phyloP scores from a whole-genome alignment of 768 basidiomycete genomes.

The Hirschioporus abietinus region DNA sequence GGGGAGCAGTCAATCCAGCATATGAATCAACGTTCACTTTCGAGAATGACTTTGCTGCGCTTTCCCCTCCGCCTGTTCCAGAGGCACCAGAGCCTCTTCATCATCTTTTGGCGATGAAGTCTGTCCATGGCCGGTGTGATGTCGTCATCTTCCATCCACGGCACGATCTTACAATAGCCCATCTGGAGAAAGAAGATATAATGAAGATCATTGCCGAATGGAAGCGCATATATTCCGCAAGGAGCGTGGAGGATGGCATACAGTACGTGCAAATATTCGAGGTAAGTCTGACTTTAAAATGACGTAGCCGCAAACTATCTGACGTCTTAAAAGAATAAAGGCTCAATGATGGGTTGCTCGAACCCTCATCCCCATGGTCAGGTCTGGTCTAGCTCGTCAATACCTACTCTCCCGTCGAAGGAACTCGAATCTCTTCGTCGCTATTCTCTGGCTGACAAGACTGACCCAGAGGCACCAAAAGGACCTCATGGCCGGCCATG shows the following conservation, averaged over 20 bases:
- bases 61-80: conserved; percentile 61
- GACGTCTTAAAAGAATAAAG: conserved; percentile 65
- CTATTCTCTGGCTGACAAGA: conserved; percentile 36
- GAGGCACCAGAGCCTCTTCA: conserved; percentile 45
- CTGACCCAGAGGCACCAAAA: conserved; percentile 43
- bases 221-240: conserved; percentile 54
- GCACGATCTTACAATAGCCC: conserved; percentile 81
- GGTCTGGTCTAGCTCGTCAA: conserved; percentile 70
- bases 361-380: conserved; percentile 95
- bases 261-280: conserved; percentile 88
- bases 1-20: conserved; percentile 60
- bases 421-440: conserved; percentile 55
- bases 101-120: conserved; percentile 56
- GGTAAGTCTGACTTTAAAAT: conserved; percentile 33
- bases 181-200: conserved; percentile 54
- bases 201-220: conserved; percentile 65
- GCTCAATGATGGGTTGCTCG: conserved; percentile 91
- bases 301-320: not conserved
- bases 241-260: conserved; percentile 62
- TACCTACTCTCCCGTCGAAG: conserved; percentile 65
- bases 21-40: conserved; percentile 71
- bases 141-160: conserved; percentile 83
- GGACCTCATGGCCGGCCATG: conserved; percentile 57
- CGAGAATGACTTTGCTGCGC: conserved; percentile 79
- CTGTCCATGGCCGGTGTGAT: conserved; percentile 80